Evolutionary conservation across 73 alveolate species (phyloP).

Genomic region (Tetrahymena borealis): DNA sequence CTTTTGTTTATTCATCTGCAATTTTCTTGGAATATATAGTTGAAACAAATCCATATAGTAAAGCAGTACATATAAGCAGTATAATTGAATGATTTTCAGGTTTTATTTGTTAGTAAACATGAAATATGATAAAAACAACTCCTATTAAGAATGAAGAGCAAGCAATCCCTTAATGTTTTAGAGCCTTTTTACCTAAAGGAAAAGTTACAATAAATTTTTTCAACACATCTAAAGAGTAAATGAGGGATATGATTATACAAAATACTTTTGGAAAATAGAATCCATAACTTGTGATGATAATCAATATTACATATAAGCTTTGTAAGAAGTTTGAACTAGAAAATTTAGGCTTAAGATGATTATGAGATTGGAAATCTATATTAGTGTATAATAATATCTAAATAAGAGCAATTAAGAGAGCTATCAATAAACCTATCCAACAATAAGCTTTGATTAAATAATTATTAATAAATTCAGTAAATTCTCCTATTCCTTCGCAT

Average conservation of each 20-base stretch:
- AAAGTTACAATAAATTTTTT: background rate
- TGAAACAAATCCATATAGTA: background rate
- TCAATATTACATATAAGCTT: background rate
- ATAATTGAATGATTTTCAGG: background rate
- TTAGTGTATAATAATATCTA: background rate
- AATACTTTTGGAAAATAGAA: background rate
- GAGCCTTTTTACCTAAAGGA: background rate
- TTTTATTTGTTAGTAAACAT: background rate
- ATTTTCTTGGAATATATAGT: background rate
- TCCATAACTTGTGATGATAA: background rate
- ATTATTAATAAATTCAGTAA: background rate
- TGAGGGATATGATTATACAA: background rate
- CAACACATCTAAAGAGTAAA: background rate
- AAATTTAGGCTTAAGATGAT: background rate
- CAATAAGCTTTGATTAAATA: background rate
- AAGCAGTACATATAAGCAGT: background rate
- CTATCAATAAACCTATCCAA: background rate
- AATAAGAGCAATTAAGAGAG: background rate
- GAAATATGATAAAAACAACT: background rate
- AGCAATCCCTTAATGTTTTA: background rate
- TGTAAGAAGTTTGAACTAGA: background rate
- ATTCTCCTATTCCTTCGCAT: background rate
- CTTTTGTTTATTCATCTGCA: background rate
- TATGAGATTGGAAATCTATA: background rate
- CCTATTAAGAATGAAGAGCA: background rate